phyloP scores from a whole-genome alignment of 768 basidiomycete species.

The Dioszegia hungarica region DNA sequence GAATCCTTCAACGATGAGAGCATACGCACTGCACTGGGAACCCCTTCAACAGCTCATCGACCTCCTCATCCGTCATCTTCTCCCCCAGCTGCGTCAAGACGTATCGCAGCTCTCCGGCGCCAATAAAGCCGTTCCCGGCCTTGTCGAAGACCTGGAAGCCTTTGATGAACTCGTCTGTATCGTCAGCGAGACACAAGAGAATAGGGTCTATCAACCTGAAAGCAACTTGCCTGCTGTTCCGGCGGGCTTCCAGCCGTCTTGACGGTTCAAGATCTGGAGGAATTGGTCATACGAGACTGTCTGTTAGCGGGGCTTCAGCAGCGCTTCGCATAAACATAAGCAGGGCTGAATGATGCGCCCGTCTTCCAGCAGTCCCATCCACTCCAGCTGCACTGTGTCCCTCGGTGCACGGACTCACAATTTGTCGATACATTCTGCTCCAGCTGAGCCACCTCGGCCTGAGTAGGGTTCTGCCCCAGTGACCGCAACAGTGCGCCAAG shows the following conservation, averaged over 20 bases:
- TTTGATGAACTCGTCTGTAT: constrained; percentile 91
- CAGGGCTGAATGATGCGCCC: too few species aligned
- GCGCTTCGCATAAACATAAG: too few species aligned
- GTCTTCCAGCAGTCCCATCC: too few species aligned
- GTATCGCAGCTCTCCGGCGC: constrained; percentile 85
- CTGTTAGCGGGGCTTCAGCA: too few species aligned
- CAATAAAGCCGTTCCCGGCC: constrained; percentile 85
- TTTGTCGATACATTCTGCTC: constrained; percentile 67
- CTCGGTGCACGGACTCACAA: too few species aligned
- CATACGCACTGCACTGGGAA: constrained; percentile 76
- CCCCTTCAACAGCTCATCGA: constrained; percentile 94
- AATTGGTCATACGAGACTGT: constrained; percentile 87
- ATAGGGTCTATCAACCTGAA: not conserved
- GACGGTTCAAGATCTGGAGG: constrained; percentile 82
- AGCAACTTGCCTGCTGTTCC: constrained; percentile 74
- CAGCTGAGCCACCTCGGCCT: constrained; percentile 88
- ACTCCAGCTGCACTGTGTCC: too few species aligned
- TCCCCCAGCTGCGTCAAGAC: constrained; percentile 94
- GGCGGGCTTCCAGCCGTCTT: constrained; percentile 94
- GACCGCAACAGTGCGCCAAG: constrained; percentile 90
- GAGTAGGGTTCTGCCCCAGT: constrained; percentile 97
- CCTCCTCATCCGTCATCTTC: constrained; percentile 97
- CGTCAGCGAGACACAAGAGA: not conserved
- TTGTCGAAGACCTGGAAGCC: constrained; percentile 99
- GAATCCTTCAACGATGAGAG: not conserved